Percentiles rank a stretch among this genome's conserved stretches.
Conservation (phyloP, 106 monocot genomes). For the Dendrobium nobile region DNA sequence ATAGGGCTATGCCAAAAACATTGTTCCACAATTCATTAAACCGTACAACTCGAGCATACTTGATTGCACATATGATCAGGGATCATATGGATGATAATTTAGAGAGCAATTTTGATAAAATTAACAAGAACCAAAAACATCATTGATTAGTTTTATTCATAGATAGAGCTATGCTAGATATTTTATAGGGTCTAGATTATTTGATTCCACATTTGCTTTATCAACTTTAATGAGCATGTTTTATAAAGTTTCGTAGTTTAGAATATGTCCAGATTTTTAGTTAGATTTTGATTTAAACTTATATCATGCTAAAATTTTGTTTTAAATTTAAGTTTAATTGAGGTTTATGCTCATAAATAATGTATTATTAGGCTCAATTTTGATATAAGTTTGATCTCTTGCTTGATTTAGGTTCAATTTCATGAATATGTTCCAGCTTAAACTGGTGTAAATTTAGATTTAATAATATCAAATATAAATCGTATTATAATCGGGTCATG, state of each 20-base stretch:
- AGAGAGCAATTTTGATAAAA: too few species aligned
- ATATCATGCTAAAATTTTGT: neutral
- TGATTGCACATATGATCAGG: too few species aligned
- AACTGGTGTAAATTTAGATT: neutral
- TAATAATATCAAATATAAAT: neutral
- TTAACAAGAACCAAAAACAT: too few species aligned
- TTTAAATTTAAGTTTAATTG: neutral
- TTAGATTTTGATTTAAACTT: neutral
- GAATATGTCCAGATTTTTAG: neutral
- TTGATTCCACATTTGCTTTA: neutral
- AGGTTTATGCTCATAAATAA: neutral
- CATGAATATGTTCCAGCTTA: neutral
- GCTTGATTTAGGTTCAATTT: neutral
- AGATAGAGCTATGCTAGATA: neutral
- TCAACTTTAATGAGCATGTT: neutral
- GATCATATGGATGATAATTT: too few species aligned
- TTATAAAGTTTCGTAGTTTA: neutral
- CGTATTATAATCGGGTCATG: neutral
- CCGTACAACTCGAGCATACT: too few species aligned
- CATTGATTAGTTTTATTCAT: neutral
- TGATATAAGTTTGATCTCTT: neutral
- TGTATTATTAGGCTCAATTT: neutral
- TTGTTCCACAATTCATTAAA: too few species aligned
- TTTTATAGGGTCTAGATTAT: neutral
- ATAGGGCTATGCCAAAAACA: too few species aligned